These are phyloP conservation scores for Lasiosphaeria ovina DNA, from an alignment of 495 filamentous ascomycete genomes.

Conservation along the genomic window DNA sequence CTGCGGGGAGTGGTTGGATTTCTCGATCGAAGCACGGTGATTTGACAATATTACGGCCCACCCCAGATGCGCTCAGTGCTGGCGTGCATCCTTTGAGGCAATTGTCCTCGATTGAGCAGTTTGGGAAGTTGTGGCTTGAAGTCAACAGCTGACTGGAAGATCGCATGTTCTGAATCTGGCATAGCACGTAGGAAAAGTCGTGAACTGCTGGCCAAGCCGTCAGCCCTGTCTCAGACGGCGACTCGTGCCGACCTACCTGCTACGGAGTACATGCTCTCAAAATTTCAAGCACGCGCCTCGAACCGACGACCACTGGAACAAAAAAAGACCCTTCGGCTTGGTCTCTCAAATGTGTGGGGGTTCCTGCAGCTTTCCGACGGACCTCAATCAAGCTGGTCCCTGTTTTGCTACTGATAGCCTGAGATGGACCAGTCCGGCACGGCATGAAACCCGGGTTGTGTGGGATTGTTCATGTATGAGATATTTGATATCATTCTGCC, in stretches of 20 bases:
- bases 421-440: background rate
- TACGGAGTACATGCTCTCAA: too few relatives aligned
- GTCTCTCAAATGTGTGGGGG: conserved; percentile 11
- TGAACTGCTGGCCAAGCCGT: background rate
- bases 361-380: conserved; percentile 9
- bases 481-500: conserved; percentile 1
- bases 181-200: background rate
- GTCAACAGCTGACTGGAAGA: conserved; percentile 5
- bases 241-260: too few relatives aligned
- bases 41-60: background rate
- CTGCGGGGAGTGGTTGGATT: too few relatives aligned
- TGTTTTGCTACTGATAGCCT: background rate
- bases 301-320: background rate
- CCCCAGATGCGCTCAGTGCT: background rate
- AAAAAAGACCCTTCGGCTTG: background rate
- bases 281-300: too few relatives aligned
- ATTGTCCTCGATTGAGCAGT: conserved; percentile 1
- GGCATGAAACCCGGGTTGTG: background rate
- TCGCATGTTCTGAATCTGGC: background rate
- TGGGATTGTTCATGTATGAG: conserved; percentile 1
- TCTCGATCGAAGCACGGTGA: background rate
- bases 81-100: conserved; percentile 6
- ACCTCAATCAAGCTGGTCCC: background rate
- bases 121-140: conserved; percentile 6
- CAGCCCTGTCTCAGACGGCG: background rate